Percentiles rank a stretch among this genome's conserved stretches.
Evolutionary conservation across 2,329 filamentous ascomycete genomes (phyloP).

Genomic region (Colletotrichum cuscutae): DNA sequence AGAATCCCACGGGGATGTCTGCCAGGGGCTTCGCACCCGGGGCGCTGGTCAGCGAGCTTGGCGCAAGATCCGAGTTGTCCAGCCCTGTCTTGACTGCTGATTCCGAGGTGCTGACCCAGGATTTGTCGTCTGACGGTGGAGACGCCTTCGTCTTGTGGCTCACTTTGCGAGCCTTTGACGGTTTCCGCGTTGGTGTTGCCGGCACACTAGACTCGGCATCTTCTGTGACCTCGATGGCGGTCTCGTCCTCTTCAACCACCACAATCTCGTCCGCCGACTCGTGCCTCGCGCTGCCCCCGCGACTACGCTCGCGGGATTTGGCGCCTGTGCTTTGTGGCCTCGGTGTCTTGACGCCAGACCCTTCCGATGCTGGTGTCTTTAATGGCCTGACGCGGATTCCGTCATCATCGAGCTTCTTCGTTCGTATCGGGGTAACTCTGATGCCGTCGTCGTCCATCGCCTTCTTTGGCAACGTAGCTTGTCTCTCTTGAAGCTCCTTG

Average conservation of each 20-base stretch:
- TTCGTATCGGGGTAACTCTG: constrained; percentile 52
- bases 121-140: constrained; percentile 39
- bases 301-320: constrained; percentile 28
- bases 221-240: constrained; percentile 46
- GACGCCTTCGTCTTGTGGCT: constrained; percentile 25
- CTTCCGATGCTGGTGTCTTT: constrained; percentile 30
- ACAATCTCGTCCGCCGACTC: constrained; percentile 44
- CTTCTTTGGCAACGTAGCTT: constrained; percentile 33
- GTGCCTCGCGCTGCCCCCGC: constrained; percentile 38
- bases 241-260: constrained; percentile 37
- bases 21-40: constrained; percentile 61
- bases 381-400: constrained; percentile 46
- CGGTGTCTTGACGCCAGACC: background rate
- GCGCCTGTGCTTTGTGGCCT: constrained; percentile 41
- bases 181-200: constrained; percentile 48
- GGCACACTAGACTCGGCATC: constrained; percentile 47
- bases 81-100: constrained; percentile 34
- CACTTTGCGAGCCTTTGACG: constrained; percentile 24
- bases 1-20: constrained; percentile 72
- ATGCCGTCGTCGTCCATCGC: constrained; percentile 52
- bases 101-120: constrained; percentile 42
- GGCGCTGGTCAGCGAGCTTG: constrained; percentile 46
- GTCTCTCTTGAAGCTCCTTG: constrained; percentile 32
- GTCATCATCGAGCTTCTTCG: constrained; percentile 44
- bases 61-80: constrained; percentile 48